Base-by-base conservation (phyloP, 1,139 yeast genomes). In the Lodderomyces parapsilosis region DNA sequence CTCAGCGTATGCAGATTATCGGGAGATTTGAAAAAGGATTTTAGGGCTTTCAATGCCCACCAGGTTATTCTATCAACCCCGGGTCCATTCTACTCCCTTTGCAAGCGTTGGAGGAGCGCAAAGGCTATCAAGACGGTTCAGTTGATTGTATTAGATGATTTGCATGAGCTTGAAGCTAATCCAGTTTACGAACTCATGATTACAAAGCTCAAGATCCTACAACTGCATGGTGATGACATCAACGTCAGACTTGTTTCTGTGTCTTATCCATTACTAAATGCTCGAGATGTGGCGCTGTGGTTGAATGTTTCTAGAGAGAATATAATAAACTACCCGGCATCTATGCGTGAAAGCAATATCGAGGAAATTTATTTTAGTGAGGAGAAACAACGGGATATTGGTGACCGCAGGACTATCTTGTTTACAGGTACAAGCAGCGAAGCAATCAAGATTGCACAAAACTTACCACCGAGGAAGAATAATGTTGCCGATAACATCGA, bases 281-380 rank as follows among this genome's bases (percentile, higher is more conserved):
- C 86, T 3, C 73, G 80, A 43, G 96, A 88, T 51, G 62, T 91
- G 49, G 94, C 88, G 1, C 88, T 84, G 46, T 94, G 98, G 96
- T 63, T 93, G 28, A 96, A 94, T 2, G 83, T 86, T 25, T 68
- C 78, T 27, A 71, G 69, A 43, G 71, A 66, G 32, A 71, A 80
- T 38, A 72, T 83, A 4, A 88, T 73, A 65, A 91, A 89, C 54
- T 90, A 86, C 58, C 74, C 81, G 18, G 83, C 95, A 0, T 66
- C 69, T 36, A 83, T 80, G 32, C 69, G 94, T 44, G 68, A 72
- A 19, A 59, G 66, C 36, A 80, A 84, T 2, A 55, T 88, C 27
- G 78, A 78, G 41, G 75, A 71, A 43, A 78, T 89, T 15, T 81
- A 76, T 50, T 58, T 89, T 35, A 43, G 40, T 27, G 22, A 32